Base-by-base conservation (phyloP, 2,329 filamentous ascomycete genomes). In the Colletotrichum spaethianum region DNA sequence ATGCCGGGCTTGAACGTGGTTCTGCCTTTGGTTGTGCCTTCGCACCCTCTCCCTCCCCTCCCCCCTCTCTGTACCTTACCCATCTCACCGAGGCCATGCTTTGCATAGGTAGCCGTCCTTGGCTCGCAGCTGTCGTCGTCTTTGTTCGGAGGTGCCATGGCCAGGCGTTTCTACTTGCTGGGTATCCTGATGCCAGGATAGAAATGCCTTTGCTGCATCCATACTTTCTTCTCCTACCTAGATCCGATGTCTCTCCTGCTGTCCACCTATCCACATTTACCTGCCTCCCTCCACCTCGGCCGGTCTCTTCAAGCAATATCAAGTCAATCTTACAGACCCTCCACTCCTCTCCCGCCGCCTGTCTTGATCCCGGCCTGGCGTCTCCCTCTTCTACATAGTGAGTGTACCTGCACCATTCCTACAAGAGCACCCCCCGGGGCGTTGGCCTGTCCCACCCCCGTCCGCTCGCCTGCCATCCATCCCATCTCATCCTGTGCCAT, bases 321-420 rank as follows among this genome's bases (percentile, higher is more conserved):
- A 42, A 40, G 61, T 48, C 42, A 69, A 69, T 69, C 44, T 69
- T 38, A 53, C 42, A 48, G 23, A 40, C n/a, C 61, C 42, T 57
- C 67, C 67, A 52, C 62, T 66, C n/a, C 44, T 52, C 67, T 59
- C 44, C 53, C 42, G 44, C 46, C 23, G 56, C 61, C 61, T 64
- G 66, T 69, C 42, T 33, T 56, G 23, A 64, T 64, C 60, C 59
- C n/a, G 56, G 63, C 36, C 36, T 20, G 33, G 61, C 52, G 46
- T 48, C 57, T 42, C 14, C 31, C 65, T 55, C 31, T 68, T 40
- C 50, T 42, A n/a, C n/a, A n/a, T n/a, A 53, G 57, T 53, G 57
- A 50, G n/a, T 36, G 33, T 60, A 18, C 36, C 31, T 44, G 38
- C 23, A 55, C 33, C 38, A 36, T 57, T 40, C 48, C 42, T 38